Percentiles rank a stretch among this genome's conserved stretches.
Evolutionary conservation across 768 basidiomycete species (phyloP).

Genomic region (Mycena epipterygia): DNA sequence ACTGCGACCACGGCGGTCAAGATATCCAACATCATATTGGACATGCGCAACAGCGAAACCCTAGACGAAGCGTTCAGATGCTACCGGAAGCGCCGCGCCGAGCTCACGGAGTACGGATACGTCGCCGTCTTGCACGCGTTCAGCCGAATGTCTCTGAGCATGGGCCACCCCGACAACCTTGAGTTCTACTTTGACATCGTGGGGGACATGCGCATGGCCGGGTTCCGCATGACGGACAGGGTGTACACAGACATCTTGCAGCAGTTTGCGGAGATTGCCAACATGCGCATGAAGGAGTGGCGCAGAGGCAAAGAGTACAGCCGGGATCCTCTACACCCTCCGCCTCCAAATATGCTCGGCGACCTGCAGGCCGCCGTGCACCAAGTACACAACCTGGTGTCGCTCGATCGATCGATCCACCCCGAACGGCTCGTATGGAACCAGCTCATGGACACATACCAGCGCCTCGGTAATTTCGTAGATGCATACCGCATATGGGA

Average conservation of each 20-base stretch:
- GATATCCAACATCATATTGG: conserved; percentile 69
- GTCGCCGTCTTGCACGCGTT: conserved; percentile 74
- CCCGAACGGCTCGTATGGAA: conserved; percentile 79
- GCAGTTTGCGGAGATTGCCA: conserved; percentile 63
- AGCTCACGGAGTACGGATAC: conserved; percentile 73
- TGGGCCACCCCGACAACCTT: conserved; percentile 31
- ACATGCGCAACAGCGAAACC: conserved; percentile 72
- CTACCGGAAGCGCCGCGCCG: conserved; percentile 62
- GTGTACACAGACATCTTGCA: conserved; percentile 79
- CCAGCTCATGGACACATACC: conserved; percentile 91
- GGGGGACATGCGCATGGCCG: conserved; percentile 81
- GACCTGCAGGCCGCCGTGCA: conserved; percentile 27
- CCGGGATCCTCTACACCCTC: background rate
- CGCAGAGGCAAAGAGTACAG: background rate
- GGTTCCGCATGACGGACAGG: conserved; percentile 66
- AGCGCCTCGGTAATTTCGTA: conserved; percentile 77
- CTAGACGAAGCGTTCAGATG: conserved; percentile 73
- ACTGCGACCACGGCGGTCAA: conserved; percentile 59
- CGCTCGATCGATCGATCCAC: conserved; percentile 63
- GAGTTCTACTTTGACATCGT: conserved; percentile 80
- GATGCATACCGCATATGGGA: conserved; percentile 89
- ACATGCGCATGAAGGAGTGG: conserved; percentile 17
- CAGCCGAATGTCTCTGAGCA: conserved; percentile 66
- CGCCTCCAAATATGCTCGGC: conserved; percentile 12
- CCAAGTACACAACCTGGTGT: conserved; percentile 51